These are phyloP conservation scores for Purpureocillium lavendulum DNA, from an alignment of 2,329 filamentous ascomycete genomes.

Conservation along the genomic window DNA sequence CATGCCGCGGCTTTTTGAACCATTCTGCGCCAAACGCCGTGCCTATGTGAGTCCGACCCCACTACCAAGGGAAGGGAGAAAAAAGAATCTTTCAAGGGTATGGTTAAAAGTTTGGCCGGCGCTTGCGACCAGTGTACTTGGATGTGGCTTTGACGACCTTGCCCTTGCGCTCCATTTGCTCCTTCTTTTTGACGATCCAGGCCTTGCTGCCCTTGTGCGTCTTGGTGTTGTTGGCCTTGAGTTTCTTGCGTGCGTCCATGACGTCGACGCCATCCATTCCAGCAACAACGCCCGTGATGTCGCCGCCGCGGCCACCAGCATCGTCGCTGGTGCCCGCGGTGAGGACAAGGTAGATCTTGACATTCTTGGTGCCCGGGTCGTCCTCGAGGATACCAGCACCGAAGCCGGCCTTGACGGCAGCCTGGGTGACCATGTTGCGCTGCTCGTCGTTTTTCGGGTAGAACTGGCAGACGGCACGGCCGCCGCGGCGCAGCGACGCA, in stretches of 20 bases:
- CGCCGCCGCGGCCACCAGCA: slow-evolving; percentile 47
- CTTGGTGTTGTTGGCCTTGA: slow-evolving; percentile 37
- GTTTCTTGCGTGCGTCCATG: slow-evolving; percentile 55
- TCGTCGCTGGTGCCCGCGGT: slow-evolving; percentile 64
- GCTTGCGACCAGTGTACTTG: slow-evolving; percentile 89
- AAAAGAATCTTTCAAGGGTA: too few relatives aligned
- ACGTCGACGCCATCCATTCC: slow-evolving; percentile 87
- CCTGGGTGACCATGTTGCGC: slow-evolving; percentile 82
- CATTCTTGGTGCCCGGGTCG: slow-evolving; percentile 91
- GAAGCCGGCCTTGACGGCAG: slow-evolving; percentile 89
- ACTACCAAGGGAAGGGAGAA: background rate
- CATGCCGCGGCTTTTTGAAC: too few relatives aligned
- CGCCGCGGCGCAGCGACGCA: slow-evolving; percentile 72
- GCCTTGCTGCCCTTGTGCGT: slow-evolving; percentile 75
- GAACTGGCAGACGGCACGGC: slow-evolving; percentile 90
- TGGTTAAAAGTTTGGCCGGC: slow-evolving; percentile 64
- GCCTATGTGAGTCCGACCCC: background rate
- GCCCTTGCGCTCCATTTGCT: slow-evolving; percentile 89
- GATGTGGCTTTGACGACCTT: slow-evolving; percentile 88
- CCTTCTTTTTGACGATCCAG: slow-evolving; percentile 81
- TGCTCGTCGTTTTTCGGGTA: slow-evolving; percentile 95
- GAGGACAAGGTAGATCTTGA: slow-evolving; percentile 91
- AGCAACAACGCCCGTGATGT: slow-evolving; percentile 84
- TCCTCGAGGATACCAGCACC: slow-evolving; percentile 92
- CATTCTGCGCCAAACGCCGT: slow-evolving; percentile 5